Evolutionary conservation across 805 yeast species (phyloP).

Genomic region (Metschnikowia cerradonensis): DNA sequence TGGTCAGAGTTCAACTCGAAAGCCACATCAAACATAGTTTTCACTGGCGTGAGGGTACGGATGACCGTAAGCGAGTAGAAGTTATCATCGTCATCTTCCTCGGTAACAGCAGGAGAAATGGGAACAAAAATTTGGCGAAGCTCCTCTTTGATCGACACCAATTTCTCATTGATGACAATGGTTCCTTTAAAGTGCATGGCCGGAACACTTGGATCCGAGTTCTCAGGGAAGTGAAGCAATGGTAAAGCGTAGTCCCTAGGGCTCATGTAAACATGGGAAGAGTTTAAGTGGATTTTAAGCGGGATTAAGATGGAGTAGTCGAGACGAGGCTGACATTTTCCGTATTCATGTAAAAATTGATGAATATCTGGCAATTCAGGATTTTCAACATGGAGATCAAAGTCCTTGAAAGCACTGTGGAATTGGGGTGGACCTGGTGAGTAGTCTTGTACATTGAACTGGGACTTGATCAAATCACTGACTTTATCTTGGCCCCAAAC

Average conservation of each 20-base stretch:
- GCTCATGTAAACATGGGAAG: constrained; percentile 14
- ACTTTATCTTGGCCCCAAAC: constrained; percentile 36
- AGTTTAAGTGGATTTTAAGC: constrained; percentile 37
- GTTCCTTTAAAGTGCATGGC: constrained; percentile 39
- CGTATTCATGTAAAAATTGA: constrained; percentile 31
- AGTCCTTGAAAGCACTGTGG: constrained; percentile 26
- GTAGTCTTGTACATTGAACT: constrained; percentile 34
- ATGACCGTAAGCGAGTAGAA: constrained; percentile 56
- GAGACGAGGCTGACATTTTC: constrained; percentile 51
- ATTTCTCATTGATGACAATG: constrained; percentile 55
- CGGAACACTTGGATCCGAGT: constrained; percentile 21
- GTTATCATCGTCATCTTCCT: constrained; percentile 31
- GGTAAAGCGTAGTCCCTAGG: constrained; percentile 41
- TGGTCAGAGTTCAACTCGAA: constrained; percentile 42
- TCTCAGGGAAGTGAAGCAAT: constrained; percentile 45
- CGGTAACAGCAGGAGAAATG: constrained; percentile 47
- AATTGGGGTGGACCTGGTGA: constrained; percentile 32
- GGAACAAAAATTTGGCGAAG: constrained; percentile 51
- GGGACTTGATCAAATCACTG: constrained; percentile 26
- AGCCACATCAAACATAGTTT: constrained; percentile 48
- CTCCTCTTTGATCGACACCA: constrained; percentile 40
- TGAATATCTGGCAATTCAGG: constrained; percentile 33
- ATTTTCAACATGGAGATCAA: constrained; percentile 27
- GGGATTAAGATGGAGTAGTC: constrained; percentile 55
- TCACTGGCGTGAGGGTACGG: constrained; percentile 62